Percentiles rank a stretch among this genome's conserved stretches.
phyloP scores from a whole-genome alignment of 495 filamentous ascomycete genomes.

The Cercophora newfieldiana region DNA sequence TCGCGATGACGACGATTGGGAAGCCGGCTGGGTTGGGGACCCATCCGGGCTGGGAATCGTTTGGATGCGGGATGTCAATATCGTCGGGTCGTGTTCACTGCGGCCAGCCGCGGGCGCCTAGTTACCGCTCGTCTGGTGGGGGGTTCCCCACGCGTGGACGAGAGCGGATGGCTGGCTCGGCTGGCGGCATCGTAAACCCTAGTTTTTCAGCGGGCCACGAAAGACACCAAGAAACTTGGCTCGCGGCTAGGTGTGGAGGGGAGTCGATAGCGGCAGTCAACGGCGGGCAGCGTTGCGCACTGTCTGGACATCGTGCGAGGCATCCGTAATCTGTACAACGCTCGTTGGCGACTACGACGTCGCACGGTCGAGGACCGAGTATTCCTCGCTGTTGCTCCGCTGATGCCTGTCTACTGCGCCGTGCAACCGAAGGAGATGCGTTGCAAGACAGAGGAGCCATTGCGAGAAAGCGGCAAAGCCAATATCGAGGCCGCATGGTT shows the following conservation, averaged over 20 bases:
- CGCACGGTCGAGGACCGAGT: not conserved
- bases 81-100: not conserved
- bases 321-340: not conserved
- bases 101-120: not conserved
- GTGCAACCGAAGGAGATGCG: not conserved
- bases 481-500: not conserved
- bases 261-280: not conserved
- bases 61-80: not conserved
- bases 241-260: not conserved
- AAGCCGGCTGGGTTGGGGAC: not conserved
- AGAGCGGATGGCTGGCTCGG: not conserved
- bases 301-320: not conserved
- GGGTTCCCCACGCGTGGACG: not conserved
- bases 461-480: not conserved
- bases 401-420: not conserved
- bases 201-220: not conserved
- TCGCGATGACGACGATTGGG: slow-evolving; percentile 1
- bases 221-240: not conserved
- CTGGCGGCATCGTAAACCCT: too few species aligned
- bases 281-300: not conserved
- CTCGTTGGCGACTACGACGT: not conserved
- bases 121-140: too few species aligned
- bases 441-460: too few species aligned
- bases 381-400: not conserved
- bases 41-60: not conserved